Percentiles rank a stretch among this genome's conserved stretches.
These are phyloP conservation scores for Podospora pseudopauciseta DNA, from an alignment of 495 filamentous ascomycete species.

Conservation along the genomic window DNA sequence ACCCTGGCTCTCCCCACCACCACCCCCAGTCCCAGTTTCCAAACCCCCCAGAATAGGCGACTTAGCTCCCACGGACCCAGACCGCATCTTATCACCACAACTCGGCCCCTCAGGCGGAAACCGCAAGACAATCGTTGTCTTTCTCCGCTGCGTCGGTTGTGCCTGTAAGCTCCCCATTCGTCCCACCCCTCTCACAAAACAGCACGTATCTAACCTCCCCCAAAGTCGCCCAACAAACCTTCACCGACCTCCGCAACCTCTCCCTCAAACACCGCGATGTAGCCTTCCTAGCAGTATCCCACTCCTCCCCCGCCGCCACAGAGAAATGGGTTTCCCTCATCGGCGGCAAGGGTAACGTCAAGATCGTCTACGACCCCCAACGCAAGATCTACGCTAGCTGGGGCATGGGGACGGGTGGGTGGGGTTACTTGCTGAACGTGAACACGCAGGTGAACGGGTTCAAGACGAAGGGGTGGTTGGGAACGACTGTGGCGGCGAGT, in stretches of 20 bases:
- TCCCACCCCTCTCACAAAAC: not conserved
- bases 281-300: slow-evolving; percentile 53
- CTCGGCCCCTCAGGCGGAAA: slow-evolving; percentile 22
- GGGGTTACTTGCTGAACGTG: slow-evolving; percentile 51
- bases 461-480: slow-evolving; percentile 45
- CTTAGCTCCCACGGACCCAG: slow-evolving; percentile 44
- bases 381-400: slow-evolving; percentile 50
- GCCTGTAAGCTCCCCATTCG: slow-evolving; percentile 38
- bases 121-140: slow-evolving; percentile 44
- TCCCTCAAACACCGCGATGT: slow-evolving; percentile 42
- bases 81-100: slow-evolving; percentile 35
- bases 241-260: slow-evolving; percentile 44
- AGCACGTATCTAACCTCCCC: not conserved
- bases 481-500: slow-evolving; percentile 34
- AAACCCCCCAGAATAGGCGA: slow-evolving; percentile 42
- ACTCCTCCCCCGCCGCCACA: slow-evolving; percentile 47
- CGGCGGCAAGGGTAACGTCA: slow-evolving; percentile 43
- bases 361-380: slow-evolving; percentile 51
- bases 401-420: slow-evolving; percentile 49
- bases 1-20: slow-evolving; percentile 44
- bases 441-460: slow-evolving; percentile 40
- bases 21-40: slow-evolving; percentile 44
- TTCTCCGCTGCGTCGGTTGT: slow-evolving; percentile 55
- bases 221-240: slow-evolving; percentile 55
- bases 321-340: slow-evolving; percentile 48